A percentile compares a stretch with the other conserved stretches of the same genome.
Conservation (phyloP, 495 filamentous ascomycete species). For the Neurospora intermedia region DNA sequence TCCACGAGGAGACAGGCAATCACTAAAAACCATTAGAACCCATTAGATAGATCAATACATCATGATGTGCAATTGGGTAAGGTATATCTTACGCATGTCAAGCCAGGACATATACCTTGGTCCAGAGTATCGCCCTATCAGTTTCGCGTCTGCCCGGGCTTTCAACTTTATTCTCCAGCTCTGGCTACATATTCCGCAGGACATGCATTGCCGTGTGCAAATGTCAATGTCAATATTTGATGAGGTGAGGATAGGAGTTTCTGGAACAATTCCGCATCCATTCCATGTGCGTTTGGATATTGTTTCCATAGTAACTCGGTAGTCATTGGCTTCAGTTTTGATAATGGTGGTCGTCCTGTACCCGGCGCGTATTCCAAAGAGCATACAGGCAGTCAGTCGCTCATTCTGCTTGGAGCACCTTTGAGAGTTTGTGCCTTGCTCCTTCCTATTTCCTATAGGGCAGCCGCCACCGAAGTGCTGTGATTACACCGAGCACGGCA, state of each 20-base stretch:
- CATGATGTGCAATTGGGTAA: not conserved
- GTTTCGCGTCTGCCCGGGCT: not conserved
- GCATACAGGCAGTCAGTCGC: not conserved
- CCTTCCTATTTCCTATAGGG: not conserved
- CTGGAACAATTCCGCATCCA: slow-evolving; percentile 6
- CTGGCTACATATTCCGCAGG: not conserved
- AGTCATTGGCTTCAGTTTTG: not conserved
- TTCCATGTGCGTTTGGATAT: slow-evolving; percentile 8
- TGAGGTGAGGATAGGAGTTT: slow-evolving; percentile 7
- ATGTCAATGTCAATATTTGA: slow-evolving; percentile 18
- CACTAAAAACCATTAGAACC: not conserved
- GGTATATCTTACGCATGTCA: not conserved
- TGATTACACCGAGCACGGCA: not conserved
- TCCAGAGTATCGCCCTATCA: not conserved
- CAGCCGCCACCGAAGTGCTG: not conserved
- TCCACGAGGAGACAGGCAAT: not conserved
- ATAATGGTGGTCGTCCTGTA: not conserved
- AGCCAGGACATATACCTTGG: not conserved
- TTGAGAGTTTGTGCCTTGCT: not conserved
- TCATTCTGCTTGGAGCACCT: not conserved
- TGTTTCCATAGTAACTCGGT: too few species aligned
- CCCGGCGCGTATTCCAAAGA: not conserved
- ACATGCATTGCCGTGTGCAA: not conserved
- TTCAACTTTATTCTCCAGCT: not conserved
- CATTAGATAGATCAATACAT: not conserved